These are phyloP conservation scores for Phytophthora pinifolia DNA, from an alignment of 352 stramenopile species.

Conservation along the genomic window DNA sequence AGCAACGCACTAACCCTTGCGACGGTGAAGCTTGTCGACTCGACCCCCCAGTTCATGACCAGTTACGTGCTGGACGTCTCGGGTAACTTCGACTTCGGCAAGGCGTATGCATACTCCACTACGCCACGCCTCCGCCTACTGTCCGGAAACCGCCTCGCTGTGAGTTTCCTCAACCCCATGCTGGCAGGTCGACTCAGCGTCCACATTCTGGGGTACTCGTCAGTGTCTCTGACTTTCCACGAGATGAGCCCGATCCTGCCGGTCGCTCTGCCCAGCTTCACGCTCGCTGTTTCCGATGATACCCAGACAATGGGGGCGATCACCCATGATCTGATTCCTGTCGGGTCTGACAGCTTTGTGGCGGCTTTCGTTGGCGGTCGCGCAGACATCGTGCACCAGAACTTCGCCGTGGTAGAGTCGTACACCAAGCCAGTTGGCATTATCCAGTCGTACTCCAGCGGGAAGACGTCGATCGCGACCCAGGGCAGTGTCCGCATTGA, in stretches of 20 bases:
- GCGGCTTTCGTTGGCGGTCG: constrained; percentile 45
- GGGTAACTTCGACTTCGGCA: constrained; percentile 47
- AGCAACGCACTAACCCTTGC: constrained; percentile 56
- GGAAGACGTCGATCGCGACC: constrained; percentile 24
- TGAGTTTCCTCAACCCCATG: constrained; percentile 67
- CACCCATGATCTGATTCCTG: constrained; percentile 44
- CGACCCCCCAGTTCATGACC: constrained; percentile 37
- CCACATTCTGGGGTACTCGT: constrained; percentile 49
- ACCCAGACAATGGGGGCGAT: constrained; percentile 21
- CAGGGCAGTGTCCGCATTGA: constrained; percentile 24
- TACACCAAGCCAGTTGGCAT: constrained; percentile 52
- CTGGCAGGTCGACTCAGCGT: constrained; percentile 44
- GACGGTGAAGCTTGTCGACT: constrained; percentile 31
- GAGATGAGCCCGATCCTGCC: constrained; percentile 56
- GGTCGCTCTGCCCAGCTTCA: constrained; percentile 35
- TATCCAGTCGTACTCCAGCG: constrained; percentile 35
- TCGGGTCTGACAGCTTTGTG: constrained; percentile 50
- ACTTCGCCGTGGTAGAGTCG: constrained; percentile 47
- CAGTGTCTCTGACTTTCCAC: constrained; percentile 39
- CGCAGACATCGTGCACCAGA: constrained; percentile 32
- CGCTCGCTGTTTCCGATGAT: constrained; percentile 19
- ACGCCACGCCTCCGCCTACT: constrained; percentile 43
- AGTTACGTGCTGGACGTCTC: constrained; percentile 50
- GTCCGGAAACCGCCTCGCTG: constrained; percentile 49
- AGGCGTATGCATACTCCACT: constrained; percentile 36